Conservation (phyloP, 768 basidiomycete species). For the Cystobasidium ongulense region DNA sequence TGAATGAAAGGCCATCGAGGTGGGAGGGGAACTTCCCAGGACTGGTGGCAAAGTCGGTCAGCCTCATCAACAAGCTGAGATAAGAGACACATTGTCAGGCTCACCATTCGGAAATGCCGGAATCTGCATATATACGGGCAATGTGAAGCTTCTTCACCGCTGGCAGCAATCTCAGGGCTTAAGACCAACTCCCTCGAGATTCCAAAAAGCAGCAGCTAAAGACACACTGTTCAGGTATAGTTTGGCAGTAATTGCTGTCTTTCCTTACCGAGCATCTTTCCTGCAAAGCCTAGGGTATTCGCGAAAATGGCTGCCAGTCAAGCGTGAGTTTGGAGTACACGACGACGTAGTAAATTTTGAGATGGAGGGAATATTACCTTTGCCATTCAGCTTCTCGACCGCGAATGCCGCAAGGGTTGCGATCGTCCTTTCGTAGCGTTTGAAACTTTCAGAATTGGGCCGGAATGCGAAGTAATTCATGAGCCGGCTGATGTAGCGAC, state of each 20-base stretch:
- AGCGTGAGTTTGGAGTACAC: neutral
- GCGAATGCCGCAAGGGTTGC: constrained; percentile 46
- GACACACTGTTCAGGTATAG: neutral
- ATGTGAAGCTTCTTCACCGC: constrained; percentile 45
- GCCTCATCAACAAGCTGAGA: neutral
- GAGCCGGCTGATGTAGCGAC: constrained; percentile 40
- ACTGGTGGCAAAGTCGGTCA: neutral
- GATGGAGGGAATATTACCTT: constrained; percentile 38
- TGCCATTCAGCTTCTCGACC: constrained; percentile 48
- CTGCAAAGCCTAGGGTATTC: constrained; percentile 49
- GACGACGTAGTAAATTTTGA: neutral
- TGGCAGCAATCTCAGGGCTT: constrained; percentile 48
- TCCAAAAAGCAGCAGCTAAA: constrained; percentile 49
- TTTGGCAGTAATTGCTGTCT: neutral
- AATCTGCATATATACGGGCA: constrained; percentile 44
- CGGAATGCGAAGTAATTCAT: constrained; percentile 44
- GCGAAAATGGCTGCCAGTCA: constrained; percentile 45
- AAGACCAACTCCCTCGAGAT: constrained; percentile 48
- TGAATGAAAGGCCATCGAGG: constrained; percentile 43
- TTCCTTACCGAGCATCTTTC: constrained; percentile 45
- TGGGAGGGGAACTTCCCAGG: constrained; percentile 42
- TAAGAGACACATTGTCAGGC: neutral
- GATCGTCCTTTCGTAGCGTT: constrained; percentile 44
- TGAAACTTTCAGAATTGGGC: constrained; percentile 37
- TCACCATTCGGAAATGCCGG: constrained; percentile 33